Percentiles rank a stretch among this genome's conserved stretches.
These are phyloP conservation scores for Endoconidiophora laricicola DNA, from an alignment of 2,329 filamentous ascomycete species.

Conservation along the genomic window DNA sequence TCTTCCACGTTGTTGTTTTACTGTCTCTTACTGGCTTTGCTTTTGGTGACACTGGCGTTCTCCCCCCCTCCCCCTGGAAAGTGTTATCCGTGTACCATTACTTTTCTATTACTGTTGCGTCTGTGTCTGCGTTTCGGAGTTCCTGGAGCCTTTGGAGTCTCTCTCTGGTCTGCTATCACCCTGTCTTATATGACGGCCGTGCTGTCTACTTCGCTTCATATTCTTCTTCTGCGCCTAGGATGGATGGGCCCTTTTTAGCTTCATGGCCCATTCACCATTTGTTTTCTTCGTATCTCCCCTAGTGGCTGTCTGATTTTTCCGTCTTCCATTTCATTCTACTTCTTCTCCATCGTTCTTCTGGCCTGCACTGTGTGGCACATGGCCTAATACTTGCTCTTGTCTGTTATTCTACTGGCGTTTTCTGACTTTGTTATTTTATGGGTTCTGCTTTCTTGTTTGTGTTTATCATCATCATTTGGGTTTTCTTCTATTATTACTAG, in stretches of 20 bases:
- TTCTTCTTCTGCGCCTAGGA: background rate
- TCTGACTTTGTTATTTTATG: constrained; percentile 1
- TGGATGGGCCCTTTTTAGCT: no score
- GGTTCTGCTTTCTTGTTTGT: background rate
- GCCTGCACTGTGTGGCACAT: background rate
- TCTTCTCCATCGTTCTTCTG: background rate
- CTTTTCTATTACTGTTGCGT: constrained; percentile 8
- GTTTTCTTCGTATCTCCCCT: no score
- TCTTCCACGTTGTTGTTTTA: constrained; percentile 5
- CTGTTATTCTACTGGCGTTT: background rate
- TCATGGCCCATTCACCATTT: no score
- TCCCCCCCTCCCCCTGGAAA: background rate
- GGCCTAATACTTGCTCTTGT: constrained; percentile 10
- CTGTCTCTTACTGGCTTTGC: constrained; percentile 6
- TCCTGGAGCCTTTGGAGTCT: constrained; percentile 5
- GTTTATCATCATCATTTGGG: constrained; percentile 2
- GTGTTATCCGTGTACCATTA: constrained; percentile 12
- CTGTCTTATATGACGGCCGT: no score
- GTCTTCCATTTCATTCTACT: background rate
- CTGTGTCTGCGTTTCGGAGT: constrained; percentile 5
- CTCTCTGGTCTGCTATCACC: constrained; percentile 1
- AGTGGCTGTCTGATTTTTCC: background rate
- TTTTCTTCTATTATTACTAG: background rate
- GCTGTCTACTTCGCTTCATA: background rate
- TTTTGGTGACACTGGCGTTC: constrained; percentile 9